Evolutionary conservation across 805 yeast species (phyloP), one percentile per base, ranked within the genome.

Genomic region (Saccharomycopsis fodiens): DNA sequence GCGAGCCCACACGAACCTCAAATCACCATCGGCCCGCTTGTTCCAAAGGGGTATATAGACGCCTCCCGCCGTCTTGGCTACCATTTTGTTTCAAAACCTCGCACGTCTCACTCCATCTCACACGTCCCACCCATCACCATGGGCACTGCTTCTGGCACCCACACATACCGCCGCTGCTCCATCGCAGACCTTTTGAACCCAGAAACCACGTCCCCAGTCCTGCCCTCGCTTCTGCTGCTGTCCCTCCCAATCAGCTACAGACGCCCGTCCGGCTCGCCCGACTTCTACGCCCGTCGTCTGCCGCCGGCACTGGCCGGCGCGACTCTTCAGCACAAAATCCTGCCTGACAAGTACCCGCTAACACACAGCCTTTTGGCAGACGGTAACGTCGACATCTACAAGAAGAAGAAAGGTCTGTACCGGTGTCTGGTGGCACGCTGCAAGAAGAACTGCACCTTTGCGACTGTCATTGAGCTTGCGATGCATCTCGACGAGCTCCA

Each of bases 371-470:
- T 41, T 8, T 12, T 41, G 12, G 13, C 10, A 8, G 51, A 50
- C 38, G 17, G 3, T 12, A 34, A 30, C 3, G 35, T 50, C 13
- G 48, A 50, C 30, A 32, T 35, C 27, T n/a, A 37, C 31, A 46
- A 47, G 35, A 50, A 50, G 39, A 50, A 50, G 32, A 50, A 50
- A 27, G 53, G 53, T 1, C 47, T 51, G 10, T 50, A 41, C 29
- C 46, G 53, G 13, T 50, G 53, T 23, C 32, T 43, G 8, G 53
- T 49, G 27, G n/a, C 48, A 4, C 47, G 36, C 8, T 45, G 52
- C 29, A 27, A 44, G 15, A 35, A 45, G 13, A 50, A 39, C 21
- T 44, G 45, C 13, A 47, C 46, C 4, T 50, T 46, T 29, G 32
- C 45, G 10, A 44, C 34, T 3, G 39, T 47, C n/a, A 16, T 50